Base-by-base conservation (phyloP, 768 basidiomycete genomes). In the Xerocomus spinulosus region DNA sequence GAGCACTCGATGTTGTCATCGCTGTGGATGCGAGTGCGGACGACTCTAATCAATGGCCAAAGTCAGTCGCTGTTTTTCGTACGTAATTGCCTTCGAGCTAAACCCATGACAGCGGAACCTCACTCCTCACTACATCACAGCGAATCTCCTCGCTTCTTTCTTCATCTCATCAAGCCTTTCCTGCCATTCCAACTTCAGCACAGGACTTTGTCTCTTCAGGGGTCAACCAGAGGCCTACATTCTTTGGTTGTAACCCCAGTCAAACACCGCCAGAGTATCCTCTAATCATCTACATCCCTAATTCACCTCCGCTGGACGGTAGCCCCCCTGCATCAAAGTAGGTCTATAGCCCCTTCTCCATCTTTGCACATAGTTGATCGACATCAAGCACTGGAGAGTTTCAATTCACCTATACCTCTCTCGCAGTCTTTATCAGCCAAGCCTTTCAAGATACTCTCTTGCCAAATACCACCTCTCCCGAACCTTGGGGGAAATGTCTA, bases 191-290 rank as follows among this genome's bases (percentile, higher is more conserved):
- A 14, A 57, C 67, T 6, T 73, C 70, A 9, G 56, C 71, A 0
- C 71, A 71, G 3, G 73, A 72, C 12, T 88, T 86, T 62, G 59
- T 83, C 29, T 62, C 68, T 2, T 75, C 75, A 5, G 84, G 85
- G 29, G 73, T 87, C 1, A 87, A 82, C 57, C 69, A 68, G 36
- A 78, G 83, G 23, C 79, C 87, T 2, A 85, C 85, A 0, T 89
- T 92, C 70, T 91, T 89, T 68, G 90, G 89, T 3, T 91, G 89
- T 60, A 68, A 84, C 56, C 77, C 81, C 14, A 59, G 45, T 3
- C 61, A 74, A 38, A 63, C 23, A 4, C 75, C 81, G 13, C 66
- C 78, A 2, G 77, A 79, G 48, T 85, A 75, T 52, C 87, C 87
- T 0, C 54, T 91, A 17, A 66, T 91, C 33, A 76, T 91, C 35